phyloP scores from a whole-genome alignment of 306 rosid species.

The Aeschynomene evenia region DNA sequence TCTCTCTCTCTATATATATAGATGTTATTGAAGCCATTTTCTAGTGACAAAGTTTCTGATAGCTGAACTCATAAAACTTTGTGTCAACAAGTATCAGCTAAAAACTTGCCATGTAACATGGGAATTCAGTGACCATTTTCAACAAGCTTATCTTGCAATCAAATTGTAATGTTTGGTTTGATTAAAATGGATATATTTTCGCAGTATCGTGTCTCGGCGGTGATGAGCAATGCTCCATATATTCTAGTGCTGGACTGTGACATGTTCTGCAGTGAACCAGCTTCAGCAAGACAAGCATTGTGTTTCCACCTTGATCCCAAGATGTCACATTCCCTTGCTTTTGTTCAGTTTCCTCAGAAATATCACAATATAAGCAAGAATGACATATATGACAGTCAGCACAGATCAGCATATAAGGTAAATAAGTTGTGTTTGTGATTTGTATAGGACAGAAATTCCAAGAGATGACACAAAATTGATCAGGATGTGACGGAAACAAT shows the following conservation, averaged over 20 bases:
- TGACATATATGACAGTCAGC: constrained; percentile 57
- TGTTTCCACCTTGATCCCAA: constrained; percentile 62
- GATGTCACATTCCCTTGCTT: constrained; percentile 49
- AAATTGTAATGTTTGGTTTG: neutral
- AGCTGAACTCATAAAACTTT: neutral
- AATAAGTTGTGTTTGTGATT: no score
- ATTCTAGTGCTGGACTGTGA: constrained; percentile 66
- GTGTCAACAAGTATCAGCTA: neutral
- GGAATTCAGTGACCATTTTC: neutral
- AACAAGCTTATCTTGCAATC: constrained; percentile 1
- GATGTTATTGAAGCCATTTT: neutral
- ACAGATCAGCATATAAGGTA: constrained; percentile 44
- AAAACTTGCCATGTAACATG: neutral
- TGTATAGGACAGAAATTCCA: no score
- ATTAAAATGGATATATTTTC: neutral
- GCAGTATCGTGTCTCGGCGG: constrained; percentile 61
- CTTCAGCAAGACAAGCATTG: constrained; percentile 62
- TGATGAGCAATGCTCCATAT: constrained; percentile 62
- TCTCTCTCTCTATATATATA: neutral
- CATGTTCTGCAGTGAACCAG: constrained; percentile 61
- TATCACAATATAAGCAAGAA: constrained; percentile 46
- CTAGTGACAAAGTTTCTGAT: neutral
- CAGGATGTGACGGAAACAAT: no score
- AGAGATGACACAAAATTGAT: no score
- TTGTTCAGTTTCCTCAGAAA: constrained; percentile 67